phyloP scores from a whole-genome alignment of 2,329 filamentous ascomycete genomes.

The Cladorrhinum sp. region DNA sequence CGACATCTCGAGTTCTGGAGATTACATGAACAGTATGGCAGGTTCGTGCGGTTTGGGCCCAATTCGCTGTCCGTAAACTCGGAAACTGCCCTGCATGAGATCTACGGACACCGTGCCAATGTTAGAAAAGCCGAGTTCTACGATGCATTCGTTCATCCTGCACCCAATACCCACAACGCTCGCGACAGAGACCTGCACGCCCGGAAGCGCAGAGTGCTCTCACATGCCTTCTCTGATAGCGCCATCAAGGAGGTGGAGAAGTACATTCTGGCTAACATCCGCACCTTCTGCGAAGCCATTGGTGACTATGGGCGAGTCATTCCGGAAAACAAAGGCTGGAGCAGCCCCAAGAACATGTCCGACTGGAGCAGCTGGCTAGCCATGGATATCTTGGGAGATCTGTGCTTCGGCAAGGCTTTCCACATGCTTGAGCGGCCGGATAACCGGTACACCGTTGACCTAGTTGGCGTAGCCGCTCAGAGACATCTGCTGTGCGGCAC shows the following conservation, averaged over 20 bases:
- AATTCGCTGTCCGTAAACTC: constrained; percentile 77
- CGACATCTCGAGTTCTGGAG: constrained; percentile 70
- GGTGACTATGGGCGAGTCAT: constrained; percentile 37
- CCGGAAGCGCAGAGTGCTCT: constrained; percentile 67
- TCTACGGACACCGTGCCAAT: constrained; percentile 62
- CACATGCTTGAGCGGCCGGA: constrained; percentile 58
- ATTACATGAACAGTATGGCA: constrained; percentile 69
- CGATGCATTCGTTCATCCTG: constrained; percentile 67
- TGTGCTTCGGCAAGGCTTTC: constrained; percentile 61
- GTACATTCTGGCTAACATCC: constrained; percentile 63
- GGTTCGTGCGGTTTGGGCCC: constrained; percentile 69
- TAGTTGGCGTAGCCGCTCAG: constrained; percentile 66
- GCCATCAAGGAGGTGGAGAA: constrained; percentile 67
- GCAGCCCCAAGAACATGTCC: constrained; percentile 57
- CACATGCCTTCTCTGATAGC: constrained; percentile 67
- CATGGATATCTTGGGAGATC: constrained; percentile 60
- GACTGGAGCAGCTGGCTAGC: constrained; percentile 61
- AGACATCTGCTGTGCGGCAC: constrained; percentile 71
- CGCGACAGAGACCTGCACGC: constrained; percentile 68
- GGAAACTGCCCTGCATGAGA: constrained; percentile 62
- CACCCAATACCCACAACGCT: constrained; percentile 69
- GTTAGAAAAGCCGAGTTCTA: constrained; percentile 71
- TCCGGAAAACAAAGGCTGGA: constrained; percentile 56
- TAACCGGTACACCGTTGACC: constrained; percentile 63
- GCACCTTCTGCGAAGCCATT: constrained; percentile 62